A percentile compares a stretch with the other conserved stretches of the same genome.
These are phyloP conservation scores for Suillus variegatus DNA, from an alignment of 768 basidiomycete genomes.

Conservation along the genomic window DNA sequence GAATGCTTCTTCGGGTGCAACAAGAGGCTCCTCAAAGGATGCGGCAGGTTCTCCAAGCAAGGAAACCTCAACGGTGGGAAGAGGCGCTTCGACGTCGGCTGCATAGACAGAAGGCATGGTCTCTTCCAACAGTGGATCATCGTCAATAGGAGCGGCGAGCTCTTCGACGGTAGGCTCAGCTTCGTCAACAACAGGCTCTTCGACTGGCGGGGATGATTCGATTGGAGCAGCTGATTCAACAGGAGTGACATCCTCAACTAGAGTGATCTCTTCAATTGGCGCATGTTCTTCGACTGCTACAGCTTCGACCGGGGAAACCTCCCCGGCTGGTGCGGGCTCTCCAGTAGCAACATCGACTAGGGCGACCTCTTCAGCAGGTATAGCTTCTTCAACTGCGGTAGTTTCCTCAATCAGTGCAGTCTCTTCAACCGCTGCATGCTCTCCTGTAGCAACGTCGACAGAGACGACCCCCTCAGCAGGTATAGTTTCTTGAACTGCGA, in stretches of 20 bases:
- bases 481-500: neutral
- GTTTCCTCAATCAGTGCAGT: neutral
- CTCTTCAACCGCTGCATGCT: neutral
- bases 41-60: too few species aligned
- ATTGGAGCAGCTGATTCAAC: neutral
- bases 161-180: neutral
- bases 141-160: neutral
- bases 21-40: conserved; percentile 2
- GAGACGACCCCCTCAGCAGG: neutral
- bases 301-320: neutral
- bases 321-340: neutral
- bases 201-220: neutral
- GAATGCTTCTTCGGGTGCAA: neutral
- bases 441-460: neutral
- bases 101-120: neutral
- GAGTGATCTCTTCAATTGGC: neutral
- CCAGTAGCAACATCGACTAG: neutral
- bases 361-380: neutral
- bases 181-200: neutral
- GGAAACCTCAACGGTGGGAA: too few species aligned
- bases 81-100: neutral
- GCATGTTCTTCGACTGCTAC: neutral
- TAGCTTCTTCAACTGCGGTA: neutral
- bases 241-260: neutral
- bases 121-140: neutral